Base-by-base conservation (phyloP, 1,139 yeast species). In the Ogataea hybrid region DNA sequence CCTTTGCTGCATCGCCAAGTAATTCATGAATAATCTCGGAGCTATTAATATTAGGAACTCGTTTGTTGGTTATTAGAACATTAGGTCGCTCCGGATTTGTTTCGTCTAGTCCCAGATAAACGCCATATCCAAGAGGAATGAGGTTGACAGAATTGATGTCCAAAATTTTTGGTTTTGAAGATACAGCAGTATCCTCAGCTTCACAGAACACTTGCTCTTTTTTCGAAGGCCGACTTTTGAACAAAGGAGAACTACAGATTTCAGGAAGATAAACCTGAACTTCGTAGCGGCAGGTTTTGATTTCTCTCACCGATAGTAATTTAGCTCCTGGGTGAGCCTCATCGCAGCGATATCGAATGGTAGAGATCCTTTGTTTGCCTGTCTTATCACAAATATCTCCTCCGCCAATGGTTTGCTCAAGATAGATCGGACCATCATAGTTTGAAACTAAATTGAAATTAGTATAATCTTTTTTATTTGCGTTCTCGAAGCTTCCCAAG, bases 301-400 rank as follows among this genome's bases (percentile, higher is more conserved):
- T 67, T 62, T 90, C 97, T 39, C 68, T 68, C 0, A 83, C 73
- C 46, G 72, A 71, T 14, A 65, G 65, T 3, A 80, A 62, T 4
- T 51, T 48, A 0, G 68, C 59, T 11, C 53, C 59, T 7, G 51
- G 48, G 2, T 61, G 54, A 2, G 58, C 55, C 1, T 75, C 70
- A 49, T 80, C 81, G 62, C 97, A 90, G 27, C 73, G 68, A 57
- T 83, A 88, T 38, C 77, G 77, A 3, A 90, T 65, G 42, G 83
- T 86, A 1, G 81, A 68, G 1, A 73, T 63, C 46, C 97, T 71
- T 4, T 81, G 82, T 30, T 68, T 64, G 0, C 75, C 74, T 0
- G 94, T 86, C 37, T 84, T 57, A 56, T 86, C 95, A 64, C 97
- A 90, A 1, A 71, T 53, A 4, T 79, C 77, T 1, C 97, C 97